Base-by-base conservation (phyloP, 495 filamentous ascomycete species). In the Saxophila tyrrhenica region DNA sequence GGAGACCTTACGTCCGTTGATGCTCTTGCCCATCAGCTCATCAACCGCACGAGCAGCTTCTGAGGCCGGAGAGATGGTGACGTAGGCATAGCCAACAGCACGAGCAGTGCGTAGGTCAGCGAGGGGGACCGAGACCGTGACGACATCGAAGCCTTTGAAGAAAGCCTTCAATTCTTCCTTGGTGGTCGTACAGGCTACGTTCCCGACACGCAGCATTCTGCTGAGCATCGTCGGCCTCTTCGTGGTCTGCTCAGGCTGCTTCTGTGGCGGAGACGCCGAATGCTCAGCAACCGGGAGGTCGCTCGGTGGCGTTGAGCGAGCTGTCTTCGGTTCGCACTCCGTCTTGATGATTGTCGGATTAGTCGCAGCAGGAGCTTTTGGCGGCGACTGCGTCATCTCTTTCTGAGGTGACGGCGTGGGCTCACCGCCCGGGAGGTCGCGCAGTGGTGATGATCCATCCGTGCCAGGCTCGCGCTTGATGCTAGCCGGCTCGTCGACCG, bases 101-200 rank as follows among this genome's bases (percentile, higher is more conserved):
- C 94, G 91, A 70, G 84, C 87, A 69, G 89, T 98, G 71, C 92
- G 92, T 70, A 94, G 92, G 75, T 98, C 95, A 76, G 91, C n/a
- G 29, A 35, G 94, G 54, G 92, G 92, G 69, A 98, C 97, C 52
- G 94, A 96, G 67, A 86, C 87, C 67, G 86, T 92, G 75, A 97
- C 94, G 74, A 94, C 97, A 63, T 19, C 10, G 13, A 16, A 23
- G 9, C 21, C 21, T 32, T 32, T 5, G 13, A 35, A 35, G 29
- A 35, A 35, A n/a, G 16, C n/a, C 41, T 44, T 21, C 3, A 44
- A 8, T 8, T 44, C 41, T 8, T 3, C 41, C 41, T 44, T n/a
- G n/a, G 15, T 44, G n/a, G 20, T 17, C 8, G 20, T n/a, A n/a
- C 17, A 21, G n/a, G 41, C 7, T 8, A 44, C n/a, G n/a, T n/a